Base-by-base conservation (phyloP, 306 rosid genomes). In the Gynostemma pentaphyllum region DNA sequence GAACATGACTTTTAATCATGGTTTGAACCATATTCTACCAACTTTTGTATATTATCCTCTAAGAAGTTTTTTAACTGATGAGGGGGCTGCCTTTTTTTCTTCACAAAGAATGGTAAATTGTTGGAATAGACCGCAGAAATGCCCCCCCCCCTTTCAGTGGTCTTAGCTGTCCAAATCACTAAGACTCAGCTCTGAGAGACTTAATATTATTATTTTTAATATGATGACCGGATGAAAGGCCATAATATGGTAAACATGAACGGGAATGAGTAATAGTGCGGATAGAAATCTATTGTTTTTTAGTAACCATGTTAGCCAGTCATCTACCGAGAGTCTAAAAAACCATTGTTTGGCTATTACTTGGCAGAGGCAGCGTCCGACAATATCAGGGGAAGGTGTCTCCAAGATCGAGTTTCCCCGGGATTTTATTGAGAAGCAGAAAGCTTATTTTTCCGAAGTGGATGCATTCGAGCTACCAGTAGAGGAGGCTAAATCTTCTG, bases 401-500 rank as follows among this genome's bases (percentile, higher is more conserved):
- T 50, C 64, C 45, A 45, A 78, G 62, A 40, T 65, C 54, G 73
- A 70, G n/a, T 67, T 76, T 70, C 69, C 80, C 0, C 67, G 72
- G 67, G 91, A 81, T 52, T 86, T 76, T 66, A 72, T 90, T 8
- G 72, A 78, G 62, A 68, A 83, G 69, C 90, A 90, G 77, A 78
- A 55, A 40, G 87, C 95, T 0, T 87, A 87, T 70, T 85, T 72
- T 68, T 82, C 77, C 46, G 96, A 87, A 79, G 67, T 90, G 9
- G 91, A 90, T 75, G 81, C 82, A 70, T 87, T 78, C 64, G 70
- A 83, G 62, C 80, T 90, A 26, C 59, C 68, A 5, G 90, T 68
- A 41, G 97, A 90, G 76, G 97, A 80, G 74, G 87, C 79, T 63
- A 79, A 81, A 39, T 79, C 82, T 49, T 60, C 66, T 0, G 66